Evolutionary conservation across 2,329 filamentous ascomycete species (phyloP), one percentile per base, ranked within the genome.

Genomic region (Verruconis gallopava): DNA sequence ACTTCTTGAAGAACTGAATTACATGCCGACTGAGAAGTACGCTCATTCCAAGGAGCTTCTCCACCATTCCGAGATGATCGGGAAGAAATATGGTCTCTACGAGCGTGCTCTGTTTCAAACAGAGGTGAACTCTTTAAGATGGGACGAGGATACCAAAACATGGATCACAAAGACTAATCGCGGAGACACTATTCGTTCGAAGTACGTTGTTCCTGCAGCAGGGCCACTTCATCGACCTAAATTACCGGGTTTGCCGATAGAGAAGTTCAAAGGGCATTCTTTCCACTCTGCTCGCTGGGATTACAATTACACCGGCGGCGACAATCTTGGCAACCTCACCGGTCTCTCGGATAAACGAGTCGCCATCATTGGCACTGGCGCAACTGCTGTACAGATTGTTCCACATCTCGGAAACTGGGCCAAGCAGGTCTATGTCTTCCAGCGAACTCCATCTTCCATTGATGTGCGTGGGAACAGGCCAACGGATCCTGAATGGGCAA

Each of bases 1-100:
- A 2, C 53, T 75, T 4, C 61, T 77, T 3, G 73, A 77, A 44
- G 71, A 77, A 53, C 72, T 63, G 3, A 67, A 65, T 0, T 77
- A 75, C 50, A 66, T 77, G 53, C 76, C 75, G 0, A 68, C 60
- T 12, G 60, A 71, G 34, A 62, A 63, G 32, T 72, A 70, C 47
- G 56, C 64, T 0, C 55, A 55, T 9, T 67, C 65, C 0, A 47
- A 53, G 2, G 69, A 73, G 48, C 45, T 76, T 15, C 61, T 66
- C 0, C 52, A 58, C 21, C 64, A 76, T 49, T 38, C 64, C 2
- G 54, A 68, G 5, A 53, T 55, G 1, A 61, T 75, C 14, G 65
- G 62, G 4, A 52, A 56, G 34, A 58, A 65, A 43, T 75, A 58
- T 47, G 51, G 58, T 3, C 52, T 77, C 3, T 53, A 60, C 20